These are phyloP conservation scores for Candida krabiensis DNA, from an alignment of 805 yeast genomes.

Conservation along the genomic window DNA sequence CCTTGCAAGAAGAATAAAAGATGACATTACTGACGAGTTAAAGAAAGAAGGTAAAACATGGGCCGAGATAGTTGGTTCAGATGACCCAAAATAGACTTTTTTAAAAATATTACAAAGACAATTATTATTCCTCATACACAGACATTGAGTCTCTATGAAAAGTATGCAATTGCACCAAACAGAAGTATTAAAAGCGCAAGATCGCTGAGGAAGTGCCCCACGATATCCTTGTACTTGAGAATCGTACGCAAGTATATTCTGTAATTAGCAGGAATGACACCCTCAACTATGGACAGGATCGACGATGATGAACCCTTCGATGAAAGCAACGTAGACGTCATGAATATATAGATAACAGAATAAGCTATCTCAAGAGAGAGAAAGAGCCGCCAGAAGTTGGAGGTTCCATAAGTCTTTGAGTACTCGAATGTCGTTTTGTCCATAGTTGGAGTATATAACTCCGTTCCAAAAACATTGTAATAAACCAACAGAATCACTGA, in stretches of 20 bases:
- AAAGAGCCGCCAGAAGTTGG: conserved; percentile 26
- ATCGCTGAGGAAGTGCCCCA: conserved; percentile 25
- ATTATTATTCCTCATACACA: too few relatives aligned
- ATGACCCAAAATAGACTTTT: conserved; percentile 36
- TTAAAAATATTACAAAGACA: too few relatives aligned
- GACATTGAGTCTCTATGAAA: background rate
- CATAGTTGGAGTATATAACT: conserved; percentile 11
- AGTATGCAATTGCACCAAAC: conserved; percentile 22
- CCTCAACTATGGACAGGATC: conserved; percentile 20
- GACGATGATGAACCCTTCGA: conserved; percentile 14
- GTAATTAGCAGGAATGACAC: conserved; percentile 23
- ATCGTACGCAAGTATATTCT: conserved; percentile 14
- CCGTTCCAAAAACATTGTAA: conserved; percentile 9
- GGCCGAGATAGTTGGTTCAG: conserved; percentile 74
- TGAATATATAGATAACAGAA: conserved; percentile 16
- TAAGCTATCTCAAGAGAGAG: conserved; percentile 21
- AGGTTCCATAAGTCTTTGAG: conserved; percentile 3
- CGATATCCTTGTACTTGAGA: conserved; percentile 28
- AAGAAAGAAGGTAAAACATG: conserved; percentile 77
- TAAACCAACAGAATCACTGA: conserved; percentile 12
- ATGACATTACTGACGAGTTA: conserved; percentile 59
- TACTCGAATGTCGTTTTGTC: conserved; percentile 11
- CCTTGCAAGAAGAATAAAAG: conserved; percentile 58
- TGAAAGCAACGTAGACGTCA: conserved; percentile 14
- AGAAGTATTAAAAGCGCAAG: conserved; percentile 27